phyloP scores from a whole-genome alignment of 2,329 filamentous ascomycete species.

The Pseudogymnoascus sp. region DNA sequence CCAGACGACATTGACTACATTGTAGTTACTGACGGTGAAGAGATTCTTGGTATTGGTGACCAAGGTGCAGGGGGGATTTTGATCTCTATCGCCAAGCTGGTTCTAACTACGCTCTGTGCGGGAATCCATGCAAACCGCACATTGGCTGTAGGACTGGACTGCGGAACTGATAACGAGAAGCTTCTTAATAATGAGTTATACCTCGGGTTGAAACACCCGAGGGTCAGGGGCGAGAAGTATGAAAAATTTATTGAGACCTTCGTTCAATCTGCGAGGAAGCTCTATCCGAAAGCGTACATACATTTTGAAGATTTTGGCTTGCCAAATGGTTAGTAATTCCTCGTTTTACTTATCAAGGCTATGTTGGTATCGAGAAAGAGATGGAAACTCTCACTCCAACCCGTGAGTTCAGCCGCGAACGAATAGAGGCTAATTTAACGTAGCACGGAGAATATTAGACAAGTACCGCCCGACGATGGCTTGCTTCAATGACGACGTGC shows the following conservation, averaged over 20 bases:
- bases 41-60: constrained; percentile 84
- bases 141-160: constrained; percentile 75
- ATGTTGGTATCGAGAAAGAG: neutral
- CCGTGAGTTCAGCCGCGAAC: neutral
- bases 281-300: constrained; percentile 73
- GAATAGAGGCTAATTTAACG: neutral
- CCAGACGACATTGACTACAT: constrained; percentile 79
- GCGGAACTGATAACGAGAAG: constrained; percentile 72
- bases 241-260: constrained; percentile 71
- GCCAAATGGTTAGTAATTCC: constrained; percentile 45
- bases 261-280: constrained; percentile 56
- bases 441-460: constrained; percentile 62
- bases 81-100: constrained; percentile 77
- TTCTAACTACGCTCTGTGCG: constrained; percentile 76
- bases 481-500: constrained; percentile 88
- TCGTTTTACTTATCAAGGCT: neutral
- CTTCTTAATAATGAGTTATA: constrained; percentile 72
- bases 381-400: neutral
- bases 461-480: constrained; percentile 64
- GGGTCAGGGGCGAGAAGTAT: constrained; percentile 64
- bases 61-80: constrained; percentile 80
- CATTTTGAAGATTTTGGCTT: constrained; percentile 89
- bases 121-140: constrained; percentile 74
- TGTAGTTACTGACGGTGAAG: constrained; percentile 63
- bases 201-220: constrained; percentile 60